These are phyloP conservation scores for Hordeum vulgare DNA, from an alignment of 176 grass and related monocot genomes.

Conservation along the genomic window DNA sequence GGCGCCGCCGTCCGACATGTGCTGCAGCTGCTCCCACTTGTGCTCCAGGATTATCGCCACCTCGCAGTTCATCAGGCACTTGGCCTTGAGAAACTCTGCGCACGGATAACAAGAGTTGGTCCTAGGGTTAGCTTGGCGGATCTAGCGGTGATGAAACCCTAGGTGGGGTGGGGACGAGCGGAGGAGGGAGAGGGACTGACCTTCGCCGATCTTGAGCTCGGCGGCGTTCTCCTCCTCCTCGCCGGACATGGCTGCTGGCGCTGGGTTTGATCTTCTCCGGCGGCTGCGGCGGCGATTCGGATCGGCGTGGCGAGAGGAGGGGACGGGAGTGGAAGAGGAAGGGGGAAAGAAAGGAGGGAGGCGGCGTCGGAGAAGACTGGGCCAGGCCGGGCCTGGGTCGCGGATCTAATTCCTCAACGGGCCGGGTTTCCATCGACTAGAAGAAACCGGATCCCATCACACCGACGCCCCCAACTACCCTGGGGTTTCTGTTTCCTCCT, in stretches of 20 bases:
- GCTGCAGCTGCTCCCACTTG: slow-evolving; percentile 95
- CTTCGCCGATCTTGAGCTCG: slow-evolving; percentile 94
- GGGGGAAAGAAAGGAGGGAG: background rate
- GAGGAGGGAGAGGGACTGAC: background rate
- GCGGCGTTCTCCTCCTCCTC: slow-evolving; percentile 97
- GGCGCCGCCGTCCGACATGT: slow-evolving; percentile 50
- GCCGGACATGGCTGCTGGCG: slow-evolving; percentile 40
- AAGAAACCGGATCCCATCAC: no score
- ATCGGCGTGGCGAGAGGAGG: background rate
- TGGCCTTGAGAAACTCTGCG: slow-evolving; percentile 85
- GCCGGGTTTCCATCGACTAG: no score
- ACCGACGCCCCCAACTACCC: no score
- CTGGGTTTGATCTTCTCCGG: background rate
- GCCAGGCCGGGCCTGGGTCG: background rate
- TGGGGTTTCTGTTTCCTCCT: no score
- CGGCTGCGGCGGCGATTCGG: background rate
- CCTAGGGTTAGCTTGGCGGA: background rate
- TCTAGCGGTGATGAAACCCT: background rate
- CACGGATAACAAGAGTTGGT: background rate
- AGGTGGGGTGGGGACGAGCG: no score
- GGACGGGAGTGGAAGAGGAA: background rate
- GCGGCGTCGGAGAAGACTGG: background rate
- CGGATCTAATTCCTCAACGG: background rate
- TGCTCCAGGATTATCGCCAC: slow-evolving; percentile 86
- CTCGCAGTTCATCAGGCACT: slow-evolving; percentile 98